These are phyloP conservation scores for Kernera saxatilis DNA, from an alignment of 345 rosid genomes.

Conservation along the genomic window DNA sequence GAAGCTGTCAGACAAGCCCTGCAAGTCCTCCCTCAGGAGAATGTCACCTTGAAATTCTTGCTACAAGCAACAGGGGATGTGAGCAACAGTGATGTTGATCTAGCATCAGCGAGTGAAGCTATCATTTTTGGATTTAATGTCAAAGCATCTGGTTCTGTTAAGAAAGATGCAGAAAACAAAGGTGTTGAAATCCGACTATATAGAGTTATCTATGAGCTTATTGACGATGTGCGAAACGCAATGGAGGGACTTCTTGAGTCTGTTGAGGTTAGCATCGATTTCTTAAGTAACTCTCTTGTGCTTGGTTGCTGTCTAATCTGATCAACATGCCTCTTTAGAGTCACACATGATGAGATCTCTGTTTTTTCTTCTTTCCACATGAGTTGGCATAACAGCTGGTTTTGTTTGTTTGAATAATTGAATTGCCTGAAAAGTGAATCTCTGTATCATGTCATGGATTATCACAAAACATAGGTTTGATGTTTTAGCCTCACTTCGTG, in stretches of 20 bases:
- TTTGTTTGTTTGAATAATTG: not conserved
- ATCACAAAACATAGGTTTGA: not conserved
- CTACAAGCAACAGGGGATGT: slow-evolving; percentile 91
- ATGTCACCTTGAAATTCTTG: slow-evolving; percentile 84
- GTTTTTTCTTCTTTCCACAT: slow-evolving; percentile 6
- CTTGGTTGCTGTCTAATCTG: not conserved
- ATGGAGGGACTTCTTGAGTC: slow-evolving; percentile 98
- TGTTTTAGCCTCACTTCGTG: not conserved
- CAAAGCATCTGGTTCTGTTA: slow-evolving; percentile 69
- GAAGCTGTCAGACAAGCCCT: slow-evolving; percentile 95
- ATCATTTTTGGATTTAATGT: slow-evolving; percentile 86
- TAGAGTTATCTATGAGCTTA: slow-evolving; percentile 88
- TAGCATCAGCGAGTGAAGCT: slow-evolving; percentile 86
- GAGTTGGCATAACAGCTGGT: not conserved
- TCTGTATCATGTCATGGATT: not conserved
- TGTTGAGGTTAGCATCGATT: slow-evolving; percentile 57
- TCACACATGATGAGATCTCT: not conserved
- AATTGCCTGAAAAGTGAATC: not conserved
- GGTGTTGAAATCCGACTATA: slow-evolving; percentile 92
- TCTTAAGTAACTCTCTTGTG: slow-evolving; percentile 3
- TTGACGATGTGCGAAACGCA: slow-evolving; percentile 87
- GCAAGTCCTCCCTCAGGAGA: slow-evolving; percentile 86
- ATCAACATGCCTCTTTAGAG: not conserved
- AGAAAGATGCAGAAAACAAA: slow-evolving; percentile 76
- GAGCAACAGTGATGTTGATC: slow-evolving; percentile 86